These are phyloP conservation scores for Metschnikowia santaceciliae DNA, from an alignment of 805 yeast genomes.

Conservation along the genomic window DNA sequence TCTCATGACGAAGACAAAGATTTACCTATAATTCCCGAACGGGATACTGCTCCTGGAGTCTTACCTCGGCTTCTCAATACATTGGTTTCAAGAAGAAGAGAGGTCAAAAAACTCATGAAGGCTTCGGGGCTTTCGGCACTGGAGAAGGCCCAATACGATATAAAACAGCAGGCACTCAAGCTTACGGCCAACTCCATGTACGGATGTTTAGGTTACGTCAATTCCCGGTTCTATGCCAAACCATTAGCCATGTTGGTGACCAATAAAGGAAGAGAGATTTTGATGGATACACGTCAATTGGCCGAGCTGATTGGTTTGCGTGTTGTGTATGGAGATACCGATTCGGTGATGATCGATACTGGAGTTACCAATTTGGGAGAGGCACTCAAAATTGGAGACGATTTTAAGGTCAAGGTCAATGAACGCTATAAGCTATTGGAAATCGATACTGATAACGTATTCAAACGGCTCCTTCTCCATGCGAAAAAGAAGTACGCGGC, in stretches of 20 bases:
- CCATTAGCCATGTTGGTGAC: slow-evolving; percentile 96
- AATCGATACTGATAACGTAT: slow-evolving; percentile 92
- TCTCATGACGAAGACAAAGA: slow-evolving; percentile 51
- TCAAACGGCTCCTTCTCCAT: slow-evolving; percentile 76
- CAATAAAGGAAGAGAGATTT: slow-evolving; percentile 90
- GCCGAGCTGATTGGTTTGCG: slow-evolving; percentile 81
- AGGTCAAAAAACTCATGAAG: slow-evolving; percentile 82
- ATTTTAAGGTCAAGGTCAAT: slow-evolving; percentile 80
- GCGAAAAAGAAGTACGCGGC: slow-evolving; percentile 99
- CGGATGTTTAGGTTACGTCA: slow-evolving; percentile 92
- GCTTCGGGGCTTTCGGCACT: slow-evolving; percentile 59
- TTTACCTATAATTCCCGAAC: slow-evolving; percentile 65
- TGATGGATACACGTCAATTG: slow-evolving; percentile 86
- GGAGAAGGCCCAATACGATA: slow-evolving; percentile 83
- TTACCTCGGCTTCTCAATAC: slow-evolving; percentile 79
- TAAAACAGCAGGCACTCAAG: slow-evolving; percentile 92
- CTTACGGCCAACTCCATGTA: slow-evolving; percentile 99
- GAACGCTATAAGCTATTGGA: slow-evolving; percentile 84
- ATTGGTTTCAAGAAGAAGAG: slow-evolving; percentile 86
- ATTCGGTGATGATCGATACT: slow-evolving; percentile 97
- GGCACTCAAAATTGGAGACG: slow-evolving; percentile 78
- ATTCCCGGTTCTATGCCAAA: slow-evolving; percentile 91
- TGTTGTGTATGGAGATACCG: slow-evolving; percentile 97
- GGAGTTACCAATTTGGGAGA: slow-evolving; percentile 64
- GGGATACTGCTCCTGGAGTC: slow-evolving; percentile 66